A percentile compares a stretch with the other conserved stretches of the same genome.
Evolutionary conservation across 805 yeast genomes (phyloP).

Genomic region (Millerozyma acaciae): DNA sequence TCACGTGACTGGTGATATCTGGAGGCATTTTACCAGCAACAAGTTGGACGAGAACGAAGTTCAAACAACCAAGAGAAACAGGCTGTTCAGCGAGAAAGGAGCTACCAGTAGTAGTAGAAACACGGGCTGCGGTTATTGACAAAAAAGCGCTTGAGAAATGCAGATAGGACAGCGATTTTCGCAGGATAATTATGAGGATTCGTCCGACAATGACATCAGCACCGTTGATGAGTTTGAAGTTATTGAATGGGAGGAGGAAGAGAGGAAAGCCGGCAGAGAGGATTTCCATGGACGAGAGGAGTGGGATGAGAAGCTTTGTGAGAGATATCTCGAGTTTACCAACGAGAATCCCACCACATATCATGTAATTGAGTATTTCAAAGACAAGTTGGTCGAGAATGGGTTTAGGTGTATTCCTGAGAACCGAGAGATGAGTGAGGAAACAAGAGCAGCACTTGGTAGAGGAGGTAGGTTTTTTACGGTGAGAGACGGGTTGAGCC

Average conservation of each 20-base stretch:
- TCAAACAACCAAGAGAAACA: too few relatives aligned
- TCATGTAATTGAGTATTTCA: constrained; percentile 29
- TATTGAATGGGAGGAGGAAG: neutral
- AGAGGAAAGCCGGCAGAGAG: neutral
- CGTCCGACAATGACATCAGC: constrained; percentile 1
- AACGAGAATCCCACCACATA: constrained; percentile 39
- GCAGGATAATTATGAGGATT: neutral
- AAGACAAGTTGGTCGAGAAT: constrained; percentile 16
- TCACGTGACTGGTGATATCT: too few relatives aligned
- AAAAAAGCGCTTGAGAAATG: too few relatives aligned
- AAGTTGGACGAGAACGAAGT: too few relatives aligned
- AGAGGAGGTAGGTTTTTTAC: constrained; percentile 20
- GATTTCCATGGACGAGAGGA: constrained; percentile 1
- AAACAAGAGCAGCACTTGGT: constrained; percentile 2
- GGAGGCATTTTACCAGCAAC: too few relatives aligned
- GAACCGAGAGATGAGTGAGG: constrained; percentile 11
- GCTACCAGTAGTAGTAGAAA: too few relatives aligned
- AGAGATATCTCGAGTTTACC: constrained; percentile 27
- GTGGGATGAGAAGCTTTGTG: constrained; percentile 16
- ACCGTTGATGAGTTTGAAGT: constrained; percentile 3
- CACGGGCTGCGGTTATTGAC: too few relatives aligned
- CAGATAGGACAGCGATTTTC: too few relatives aligned
- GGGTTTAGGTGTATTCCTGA: constrained; percentile 30
- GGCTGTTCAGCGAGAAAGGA: too few relatives aligned
- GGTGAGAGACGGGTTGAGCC: constrained; percentile 1